Conservation (phyloP, 1,284 basidiomycete species). For the Ceratobasidium sp. region DNA sequence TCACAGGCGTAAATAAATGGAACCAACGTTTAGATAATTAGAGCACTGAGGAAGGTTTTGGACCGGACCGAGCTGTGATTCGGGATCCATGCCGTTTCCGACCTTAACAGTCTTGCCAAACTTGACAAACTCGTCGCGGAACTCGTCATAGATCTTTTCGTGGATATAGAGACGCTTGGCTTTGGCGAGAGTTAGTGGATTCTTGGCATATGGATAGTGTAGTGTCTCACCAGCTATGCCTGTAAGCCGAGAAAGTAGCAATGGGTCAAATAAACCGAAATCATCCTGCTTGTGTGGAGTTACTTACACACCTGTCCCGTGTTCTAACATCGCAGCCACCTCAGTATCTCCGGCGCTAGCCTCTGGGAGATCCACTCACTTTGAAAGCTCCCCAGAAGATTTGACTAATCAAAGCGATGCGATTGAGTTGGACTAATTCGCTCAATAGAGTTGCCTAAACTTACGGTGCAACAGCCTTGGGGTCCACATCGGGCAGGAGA, state of each 20-base stretch:
- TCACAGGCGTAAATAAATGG: background rate
- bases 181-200: background rate
- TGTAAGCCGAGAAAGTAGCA: background rate
- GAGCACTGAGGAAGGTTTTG: slow-evolving; percentile 32
- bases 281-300: too few relatives aligned
- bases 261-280: too few relatives aligned
- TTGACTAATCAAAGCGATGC: background rate
- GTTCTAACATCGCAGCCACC: background rate
- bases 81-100: slow-evolving; percentile 55
- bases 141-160: slow-evolving; percentile 61
- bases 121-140: slow-evolving; percentile 53
- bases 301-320: slow-evolving; percentile 31
- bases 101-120: slow-evolving; percentile 59
- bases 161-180: slow-evolving; percentile 62
- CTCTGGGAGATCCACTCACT: slow-evolving; percentile 1
- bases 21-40: background rate
- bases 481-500: slow-evolving; percentile 61
- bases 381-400: slow-evolving; percentile 21
- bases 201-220: background rate
- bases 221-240: background rate
- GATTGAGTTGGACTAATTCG: background rate
- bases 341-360: background rate
- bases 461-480: slow-evolving; percentile 71
- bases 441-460: background rate
- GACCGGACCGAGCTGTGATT: slow-evolving; percentile 29